These are phyloP conservation scores for Rauvolfia tetraphylla DNA, from an alignment of 257 asterid genomes.

Conservation along the genomic window DNA sequence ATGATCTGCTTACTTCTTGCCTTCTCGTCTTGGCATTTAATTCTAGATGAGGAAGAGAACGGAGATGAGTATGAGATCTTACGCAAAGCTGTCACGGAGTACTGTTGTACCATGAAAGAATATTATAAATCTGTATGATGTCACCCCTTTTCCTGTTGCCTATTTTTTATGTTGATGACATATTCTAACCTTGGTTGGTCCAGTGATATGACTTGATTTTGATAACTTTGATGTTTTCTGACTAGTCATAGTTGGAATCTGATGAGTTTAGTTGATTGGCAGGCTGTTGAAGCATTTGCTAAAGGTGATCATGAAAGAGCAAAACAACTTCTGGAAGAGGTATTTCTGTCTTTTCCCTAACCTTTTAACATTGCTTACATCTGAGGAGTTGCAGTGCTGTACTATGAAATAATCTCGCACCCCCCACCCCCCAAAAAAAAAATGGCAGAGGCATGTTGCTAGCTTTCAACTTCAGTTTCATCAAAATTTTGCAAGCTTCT, in stretches of 20 bases:
- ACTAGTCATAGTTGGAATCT: constrained; percentile 8
- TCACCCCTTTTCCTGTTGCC: neutral
- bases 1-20: neutral
- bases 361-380: constrained; percentile 4
- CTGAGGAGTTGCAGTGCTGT: neutral
- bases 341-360: constrained; percentile 28
- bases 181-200: neutral
- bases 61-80: constrained; percentile 51
- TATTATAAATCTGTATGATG: constrained; percentile 66
- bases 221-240: neutral
- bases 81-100: constrained; percentile 54
- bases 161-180: neutral
- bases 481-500: neutral
- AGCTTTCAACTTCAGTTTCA: neutral
- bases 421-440: no score
- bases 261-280: constrained; percentile 19
- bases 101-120: constrained; percentile 60
- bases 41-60: constrained; percentile 41
- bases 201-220: neutral
- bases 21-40: constrained; percentile 1
- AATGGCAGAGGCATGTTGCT: neutral
- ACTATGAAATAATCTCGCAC: neutral
- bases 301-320: constrained; percentile 41
- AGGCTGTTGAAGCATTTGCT: constrained; percentile 62
- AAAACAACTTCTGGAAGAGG: constrained; percentile 48